Conservation (phyloP, 257 asterid genomes). For the Primulina tabacum region DNA sequence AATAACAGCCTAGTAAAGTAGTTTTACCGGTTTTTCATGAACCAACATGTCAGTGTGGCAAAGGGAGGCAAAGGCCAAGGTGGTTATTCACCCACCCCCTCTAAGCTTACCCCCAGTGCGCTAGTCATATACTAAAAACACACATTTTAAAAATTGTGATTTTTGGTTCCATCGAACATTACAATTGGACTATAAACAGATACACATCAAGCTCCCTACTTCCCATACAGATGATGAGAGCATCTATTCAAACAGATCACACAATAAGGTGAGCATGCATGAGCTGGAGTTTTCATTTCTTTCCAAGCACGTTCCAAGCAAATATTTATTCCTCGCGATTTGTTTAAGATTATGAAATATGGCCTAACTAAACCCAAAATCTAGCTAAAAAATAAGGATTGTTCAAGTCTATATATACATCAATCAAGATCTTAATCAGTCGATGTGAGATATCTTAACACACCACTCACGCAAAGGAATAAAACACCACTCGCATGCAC, state of each 20-base stretch:
- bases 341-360: too few species aligned
- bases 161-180: not conserved
- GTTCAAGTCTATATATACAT: too few species aligned
- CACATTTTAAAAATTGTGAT: not conserved
- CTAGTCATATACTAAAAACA: not conserved
- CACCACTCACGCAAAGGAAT: too few species aligned
- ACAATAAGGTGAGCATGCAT: conserved; percentile 36
- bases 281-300: not conserved
- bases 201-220: not conserved
- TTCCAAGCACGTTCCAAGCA: not conserved
- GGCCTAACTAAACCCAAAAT: too few species aligned
- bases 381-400: too few species aligned
- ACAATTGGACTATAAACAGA: not conserved
- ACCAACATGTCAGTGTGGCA: not conserved
- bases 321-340: conserved; percentile 6
- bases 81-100: not conserved
- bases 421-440: too few species aligned
- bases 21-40: not conserved
- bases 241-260: too few species aligned
- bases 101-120: not conserved
- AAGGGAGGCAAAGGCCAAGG: not conserved
- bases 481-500: too few species aligned
- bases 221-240: too few species aligned
- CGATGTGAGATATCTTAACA: too few species aligned
- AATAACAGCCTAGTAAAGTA: not conserved